Evolutionary conservation across 2,329 filamentous ascomycete species (phyloP).

Genomic region (Byssochlamys sp.): DNA sequence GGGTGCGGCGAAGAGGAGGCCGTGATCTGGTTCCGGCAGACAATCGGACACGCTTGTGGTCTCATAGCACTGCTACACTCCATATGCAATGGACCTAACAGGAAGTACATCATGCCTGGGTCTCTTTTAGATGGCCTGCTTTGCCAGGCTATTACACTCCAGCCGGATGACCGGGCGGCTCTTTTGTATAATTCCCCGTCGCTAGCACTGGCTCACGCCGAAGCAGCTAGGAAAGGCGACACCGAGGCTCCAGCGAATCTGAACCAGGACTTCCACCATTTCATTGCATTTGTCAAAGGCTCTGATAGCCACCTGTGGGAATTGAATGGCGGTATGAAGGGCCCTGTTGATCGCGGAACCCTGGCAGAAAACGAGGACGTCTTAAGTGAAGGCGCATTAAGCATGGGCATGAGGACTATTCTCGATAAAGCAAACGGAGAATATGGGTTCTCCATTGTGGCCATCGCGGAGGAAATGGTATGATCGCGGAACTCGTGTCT

Average conservation of each 20-base stretch:
- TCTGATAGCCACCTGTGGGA: conserved; percentile 25
- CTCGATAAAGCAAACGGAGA: conserved; percentile 1
- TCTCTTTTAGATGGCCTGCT: conserved; percentile 39
- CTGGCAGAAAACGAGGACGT: conserved; percentile 21
- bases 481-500: neutral
- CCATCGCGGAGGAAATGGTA: neutral
- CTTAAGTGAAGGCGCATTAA: conserved; percentile 18
- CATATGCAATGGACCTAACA: conserved; percentile 39
- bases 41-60: conserved; percentile 50
- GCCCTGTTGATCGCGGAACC: conserved; percentile 20
- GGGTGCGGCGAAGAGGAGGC: conserved; percentile 42
- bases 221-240: neutral
- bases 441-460: neutral
- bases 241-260: conserved; percentile 21
- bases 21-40: conserved; percentile 51
- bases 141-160: conserved; percentile 35
- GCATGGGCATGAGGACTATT: conserved; percentile 16
- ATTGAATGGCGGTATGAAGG: conserved; percentile 23
- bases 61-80: conserved; percentile 49
- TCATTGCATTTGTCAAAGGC: conserved; percentile 26
- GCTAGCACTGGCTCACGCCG: neutral
- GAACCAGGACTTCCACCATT: conserved; percentile 13
- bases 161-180: conserved; percentile 38
- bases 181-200: conserved; percentile 37
- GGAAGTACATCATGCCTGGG: conserved; percentile 25